Evolutionary conservation across 345 rosid species (phyloP).

Genomic region (Angophora floribunda): DNA sequence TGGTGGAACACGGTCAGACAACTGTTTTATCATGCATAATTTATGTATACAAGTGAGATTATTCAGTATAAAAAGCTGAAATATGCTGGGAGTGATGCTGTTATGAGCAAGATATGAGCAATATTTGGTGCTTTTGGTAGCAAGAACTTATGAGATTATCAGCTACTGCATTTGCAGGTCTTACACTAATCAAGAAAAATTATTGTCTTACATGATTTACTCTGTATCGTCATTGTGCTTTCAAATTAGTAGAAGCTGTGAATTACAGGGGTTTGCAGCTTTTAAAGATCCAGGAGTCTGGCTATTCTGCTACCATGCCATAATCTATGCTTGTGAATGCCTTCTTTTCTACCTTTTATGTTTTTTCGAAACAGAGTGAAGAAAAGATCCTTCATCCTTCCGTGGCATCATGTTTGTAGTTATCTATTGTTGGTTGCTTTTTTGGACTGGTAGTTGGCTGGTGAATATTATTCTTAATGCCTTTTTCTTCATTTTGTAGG

Average conservation of each 20-base stretch:
- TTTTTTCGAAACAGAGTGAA: background rate
- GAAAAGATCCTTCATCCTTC: background rate
- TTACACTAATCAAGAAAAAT: background rate
- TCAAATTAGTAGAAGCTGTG: background rate
- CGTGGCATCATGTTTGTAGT: background rate
- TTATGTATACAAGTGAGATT: background rate
- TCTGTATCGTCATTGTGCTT: background rate
- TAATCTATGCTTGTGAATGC: background rate
- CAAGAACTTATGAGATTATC: background rate
- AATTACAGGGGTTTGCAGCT: background rate
- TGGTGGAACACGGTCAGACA: background rate
- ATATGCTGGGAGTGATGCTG: background rate
- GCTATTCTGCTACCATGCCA: background rate
- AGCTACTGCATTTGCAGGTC: background rate
- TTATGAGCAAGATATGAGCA: background rate
- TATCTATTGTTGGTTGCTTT: background rate
- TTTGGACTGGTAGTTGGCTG: background rate
- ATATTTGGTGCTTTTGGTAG: background rate
- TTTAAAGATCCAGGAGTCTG: background rate
- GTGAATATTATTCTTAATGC: background rate
- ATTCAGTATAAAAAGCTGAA: background rate
- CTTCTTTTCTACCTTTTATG: background rate
- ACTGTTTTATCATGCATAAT: background rate
- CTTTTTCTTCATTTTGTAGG: conserved; percentile 35
- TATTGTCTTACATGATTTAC: background rate